Evolutionary conservation across 129 eudicot species (phyloP).

Genomic region (Flaveria bidentis): DNA sequence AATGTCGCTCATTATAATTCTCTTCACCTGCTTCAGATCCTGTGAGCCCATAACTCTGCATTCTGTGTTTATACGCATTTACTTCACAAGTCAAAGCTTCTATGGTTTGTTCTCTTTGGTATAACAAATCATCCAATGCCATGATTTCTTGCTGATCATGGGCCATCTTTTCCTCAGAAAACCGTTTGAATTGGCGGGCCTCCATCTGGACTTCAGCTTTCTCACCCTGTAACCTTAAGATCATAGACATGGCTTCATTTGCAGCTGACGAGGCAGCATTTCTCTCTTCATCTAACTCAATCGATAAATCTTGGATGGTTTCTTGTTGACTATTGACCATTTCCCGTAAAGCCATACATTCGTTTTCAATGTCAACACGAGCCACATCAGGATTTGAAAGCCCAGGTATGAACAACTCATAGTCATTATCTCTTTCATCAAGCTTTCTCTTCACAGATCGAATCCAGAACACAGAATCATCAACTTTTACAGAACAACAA

Average conservation of each 20-base stretch:
- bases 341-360: slow-evolving; percentile 67
- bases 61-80: slow-evolving; percentile 73
- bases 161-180: slow-evolving; percentile 87
- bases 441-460: slow-evolving; percentile 68
- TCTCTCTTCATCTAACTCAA: slow-evolving; percentile 92
- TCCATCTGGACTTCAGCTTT: slow-evolving; percentile 95
- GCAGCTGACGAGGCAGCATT: slow-evolving; percentile 91
- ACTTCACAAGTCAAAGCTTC: slow-evolving; percentile 78
- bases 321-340: slow-evolving; percentile 74
- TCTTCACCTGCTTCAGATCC: slow-evolving; percentile 76
- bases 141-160: slow-evolving; percentile 76
- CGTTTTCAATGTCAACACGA: slow-evolving; percentile 73
- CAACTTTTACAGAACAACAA: slow-evolving; percentile 43
- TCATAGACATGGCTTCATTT: slow-evolving; percentile 96
- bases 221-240: slow-evolving; percentile 88
- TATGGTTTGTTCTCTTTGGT: slow-evolving; percentile 74
- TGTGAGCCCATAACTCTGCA: slow-evolving; percentile 85
- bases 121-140: slow-evolving; percentile 72
- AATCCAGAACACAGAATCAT: slow-evolving; percentile 48
- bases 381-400: slow-evolving; percentile 55
- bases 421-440: slow-evolving; percentile 53
- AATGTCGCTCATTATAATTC: slow-evolving; percentile 41
- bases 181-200: slow-evolving; percentile 77
- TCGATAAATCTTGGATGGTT: slow-evolving; percentile 59
- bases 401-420: slow-evolving; percentile 48